Evolutionary conservation across 2,329 filamentous ascomycete species (phyloP), one percentile per base, ranked within the genome.

Genomic region (Epichloe sp.): DNA sequence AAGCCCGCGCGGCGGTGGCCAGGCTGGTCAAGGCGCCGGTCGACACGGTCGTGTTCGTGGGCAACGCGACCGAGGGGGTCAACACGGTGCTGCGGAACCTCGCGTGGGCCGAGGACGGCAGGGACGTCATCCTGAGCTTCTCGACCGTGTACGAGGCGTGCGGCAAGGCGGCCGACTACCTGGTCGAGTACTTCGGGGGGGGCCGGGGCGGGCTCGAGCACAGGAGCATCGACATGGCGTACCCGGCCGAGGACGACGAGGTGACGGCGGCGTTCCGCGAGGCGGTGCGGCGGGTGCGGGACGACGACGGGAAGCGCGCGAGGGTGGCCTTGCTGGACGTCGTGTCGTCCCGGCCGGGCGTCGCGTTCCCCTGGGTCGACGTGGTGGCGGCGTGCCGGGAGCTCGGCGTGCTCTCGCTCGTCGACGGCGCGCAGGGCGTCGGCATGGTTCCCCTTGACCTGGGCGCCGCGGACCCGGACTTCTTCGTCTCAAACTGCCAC

Each of bases 341-440:
- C 0, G 80, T 96, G 7, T 82, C 84, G 8, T 88, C 85, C 31
- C 71, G 85, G 21, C 91, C 91, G 0, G 90, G 88, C 1, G 76
- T 95, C 0, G 71, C 82, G 2, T 80, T 95, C 58, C 91, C 91
- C 0, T 95, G 86, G 67, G 82, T 90, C 63, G 67, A 65, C 1
- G 68, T 95, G 52, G 75, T 78, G 1, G 64, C 66, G 7, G 73
- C 78, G 0, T 95, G 89, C 64, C 76, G 74, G 44, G 76, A 83
- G 52, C 71, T 83, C 23, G 79, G 77, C 0, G 70, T 96, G 3
- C 62, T 91, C 50, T 89, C 84, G 58, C 71, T 88, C 19, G 72
- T 96, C 38, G 91, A 97, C 63, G 90, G 80, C 15, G 91, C 91
- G 0, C 91, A 97, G 66, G 84, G 85, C 1, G 70, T 95, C 23